Conservation (phyloP, 495 filamentous ascomycete genomes). For the Astrothelium macrocarpum region DNA sequence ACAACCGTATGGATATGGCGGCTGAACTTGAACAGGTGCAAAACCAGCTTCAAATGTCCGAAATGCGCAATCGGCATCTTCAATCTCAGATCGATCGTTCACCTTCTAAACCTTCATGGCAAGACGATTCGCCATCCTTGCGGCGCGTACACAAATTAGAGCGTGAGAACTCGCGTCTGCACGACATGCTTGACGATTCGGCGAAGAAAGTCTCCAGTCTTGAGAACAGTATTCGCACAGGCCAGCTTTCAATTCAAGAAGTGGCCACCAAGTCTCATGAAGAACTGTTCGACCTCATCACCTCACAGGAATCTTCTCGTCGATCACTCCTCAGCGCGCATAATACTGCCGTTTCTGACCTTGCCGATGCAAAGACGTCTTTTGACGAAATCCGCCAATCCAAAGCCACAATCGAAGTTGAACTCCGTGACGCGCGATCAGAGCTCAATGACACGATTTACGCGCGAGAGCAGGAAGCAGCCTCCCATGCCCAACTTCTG, state of each 20-base stretch:
- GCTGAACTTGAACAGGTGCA: constrained; percentile 87
- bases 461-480: constrained; percentile 72
- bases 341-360: constrained; percentile 73
- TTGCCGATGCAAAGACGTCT: constrained; percentile 73
- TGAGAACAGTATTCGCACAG: constrained; percentile 76
- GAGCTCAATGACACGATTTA: constrained; percentile 72
- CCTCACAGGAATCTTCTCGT: constrained; percentile 84
- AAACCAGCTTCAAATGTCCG: constrained; percentile 86
- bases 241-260: constrained; percentile 84
- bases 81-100: constrained; percentile 74
- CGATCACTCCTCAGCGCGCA: constrained; percentile 72
- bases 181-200: constrained; percentile 93
- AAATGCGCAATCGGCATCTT: constrained; percentile 94
- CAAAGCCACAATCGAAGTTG: constrained; percentile 72
- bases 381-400: constrained; percentile 77
- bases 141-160: constrained; percentile 85
- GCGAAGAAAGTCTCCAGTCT: constrained; percentile 84
- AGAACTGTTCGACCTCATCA: constrained; percentile 87
- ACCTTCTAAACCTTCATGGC: constrained; percentile 48
- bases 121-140: constrained; percentile 76
- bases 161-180: constrained; percentile 81
- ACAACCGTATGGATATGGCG: constrained; percentile 83
- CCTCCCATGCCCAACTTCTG: constrained; percentile 75
- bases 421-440: constrained; percentile 72
- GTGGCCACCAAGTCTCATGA: constrained; percentile 90